A percentile compares a stretch with the other conserved stretches of the same genome.
Conservation (phyloP, 768 basidiomycete species). For the Naganishia vaughanmartiniae region DNA sequence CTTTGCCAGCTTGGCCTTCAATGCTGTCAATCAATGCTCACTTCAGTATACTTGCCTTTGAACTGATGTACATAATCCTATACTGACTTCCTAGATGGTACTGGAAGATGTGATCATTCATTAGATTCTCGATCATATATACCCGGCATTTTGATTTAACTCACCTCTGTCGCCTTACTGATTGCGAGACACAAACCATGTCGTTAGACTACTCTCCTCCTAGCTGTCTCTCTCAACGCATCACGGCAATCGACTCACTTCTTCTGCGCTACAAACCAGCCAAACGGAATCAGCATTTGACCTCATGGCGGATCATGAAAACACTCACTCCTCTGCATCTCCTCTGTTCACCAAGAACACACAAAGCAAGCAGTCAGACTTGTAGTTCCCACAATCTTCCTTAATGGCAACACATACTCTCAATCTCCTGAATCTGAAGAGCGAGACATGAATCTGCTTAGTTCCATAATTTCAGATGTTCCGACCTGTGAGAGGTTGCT, state of each 20-base stretch:
- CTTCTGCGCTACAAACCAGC: conserved; percentile 71
- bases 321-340: conserved; percentile 92
- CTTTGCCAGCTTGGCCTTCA: conserved; percentile 90
- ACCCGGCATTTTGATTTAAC: neutral
- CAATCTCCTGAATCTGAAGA: conserved; percentile 84
- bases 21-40: conserved; percentile 32
- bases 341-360: conserved; percentile 60
- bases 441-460: neutral
- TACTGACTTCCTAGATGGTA: conserved; percentile 21
- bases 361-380: neutral
- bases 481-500: neutral
- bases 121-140: neutral
- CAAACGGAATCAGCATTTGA: conserved; percentile 6
- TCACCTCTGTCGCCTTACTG: conserved; percentile 25
- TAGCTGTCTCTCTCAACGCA: neutral
- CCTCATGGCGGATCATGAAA: conserved; percentile 3
- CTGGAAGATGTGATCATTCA: neutral
- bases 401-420: conserved; percentile 62
- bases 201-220: neutral
- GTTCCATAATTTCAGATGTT: neutral
- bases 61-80: too few species aligned
- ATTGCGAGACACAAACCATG: neutral
- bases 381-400: neutral
- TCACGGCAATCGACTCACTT: conserved; percentile 66
- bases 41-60: too few species aligned